Conservation (phyloP, 2,329 filamentous ascomycete genomes). For the Eurotiales sp. region DNA sequence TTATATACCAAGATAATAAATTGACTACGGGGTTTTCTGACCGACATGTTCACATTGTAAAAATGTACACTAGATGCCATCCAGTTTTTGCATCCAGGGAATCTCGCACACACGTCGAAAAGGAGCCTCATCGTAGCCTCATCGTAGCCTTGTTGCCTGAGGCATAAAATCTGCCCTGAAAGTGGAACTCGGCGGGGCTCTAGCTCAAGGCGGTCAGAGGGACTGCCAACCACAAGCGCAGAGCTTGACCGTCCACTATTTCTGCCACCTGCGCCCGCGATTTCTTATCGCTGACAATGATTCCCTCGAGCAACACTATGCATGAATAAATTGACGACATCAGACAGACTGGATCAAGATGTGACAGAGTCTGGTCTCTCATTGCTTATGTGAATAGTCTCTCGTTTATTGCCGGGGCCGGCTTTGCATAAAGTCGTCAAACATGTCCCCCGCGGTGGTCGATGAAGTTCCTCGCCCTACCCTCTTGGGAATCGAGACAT, state of each 20-base stretch:
- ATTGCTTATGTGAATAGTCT: background rate
- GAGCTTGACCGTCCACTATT: background rate
- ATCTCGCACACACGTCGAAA: too few relatives aligned
- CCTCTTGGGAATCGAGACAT: constrained; percentile 8
- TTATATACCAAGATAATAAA: background rate
- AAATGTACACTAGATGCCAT: too few relatives aligned
- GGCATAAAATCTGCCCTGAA: too few relatives aligned
- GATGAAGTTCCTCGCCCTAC: background rate
- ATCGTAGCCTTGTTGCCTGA: too few relatives aligned
- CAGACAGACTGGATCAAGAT: too few relatives aligned
- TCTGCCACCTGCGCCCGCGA: background rate
- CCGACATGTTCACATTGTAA: too few relatives aligned
- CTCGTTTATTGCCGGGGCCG: background rate
- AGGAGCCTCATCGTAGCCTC: too few relatives aligned
- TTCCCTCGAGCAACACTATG: background rate
- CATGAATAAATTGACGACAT: too few relatives aligned
- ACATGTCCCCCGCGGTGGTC: constrained; percentile 10
- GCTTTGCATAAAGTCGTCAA: background rate
- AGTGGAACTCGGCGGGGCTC: too few relatives aligned
- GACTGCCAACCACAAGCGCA: background rate
- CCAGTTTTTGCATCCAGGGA: too few relatives aligned
- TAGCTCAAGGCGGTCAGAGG: background rate
- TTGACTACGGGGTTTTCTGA: background rate
- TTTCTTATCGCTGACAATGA: background rate
- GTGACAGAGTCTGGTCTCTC: too few relatives aligned